Conservation (phyloP, 2,329 filamentous ascomycete genomes). For the Hirsutella thompsonii region DNA sequence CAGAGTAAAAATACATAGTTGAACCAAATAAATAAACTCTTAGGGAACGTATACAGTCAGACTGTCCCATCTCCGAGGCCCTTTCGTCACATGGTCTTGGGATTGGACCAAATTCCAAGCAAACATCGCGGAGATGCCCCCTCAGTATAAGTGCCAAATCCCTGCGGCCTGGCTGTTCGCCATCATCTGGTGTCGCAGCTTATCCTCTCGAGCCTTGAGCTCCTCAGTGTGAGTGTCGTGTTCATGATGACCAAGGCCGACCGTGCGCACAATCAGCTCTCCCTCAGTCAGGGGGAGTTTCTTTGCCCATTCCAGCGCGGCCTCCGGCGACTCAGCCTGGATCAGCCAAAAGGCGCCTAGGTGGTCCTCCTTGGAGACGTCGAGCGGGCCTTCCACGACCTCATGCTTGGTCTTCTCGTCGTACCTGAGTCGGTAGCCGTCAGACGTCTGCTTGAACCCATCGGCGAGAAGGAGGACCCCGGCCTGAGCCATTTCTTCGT, state of each 20-base stretch:
- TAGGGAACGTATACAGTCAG: too few species aligned
- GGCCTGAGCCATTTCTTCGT: conserved; percentile 1
- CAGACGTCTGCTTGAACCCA: conserved; percentile 1
- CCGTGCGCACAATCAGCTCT: conserved; percentile 12
- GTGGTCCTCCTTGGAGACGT: conserved; percentile 11
- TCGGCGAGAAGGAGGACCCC: conserved; percentile 1
- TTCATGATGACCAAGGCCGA: conserved; percentile 11
- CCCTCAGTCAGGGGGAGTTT: conserved; percentile 14
- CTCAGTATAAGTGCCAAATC: neutral
- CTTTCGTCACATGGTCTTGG: too few species aligned
- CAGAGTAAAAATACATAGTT: too few species aligned
- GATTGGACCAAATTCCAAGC: too few species aligned
- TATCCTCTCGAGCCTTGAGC: conserved; percentile 4
- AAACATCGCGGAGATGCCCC: too few species aligned
- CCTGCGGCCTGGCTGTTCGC: conserved; percentile 1
- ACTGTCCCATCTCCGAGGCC: too few species aligned
- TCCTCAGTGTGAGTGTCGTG: conserved; percentile 8
- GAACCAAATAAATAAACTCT: too few species aligned
- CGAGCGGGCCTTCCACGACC: conserved; percentile 16
- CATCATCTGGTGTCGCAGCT: conserved; percentile 4
- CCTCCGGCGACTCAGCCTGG: conserved; percentile 12
- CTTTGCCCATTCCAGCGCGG: conserved; percentile 17
- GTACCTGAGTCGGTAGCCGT: conserved; percentile 15
- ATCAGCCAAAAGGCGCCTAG: conserved; percentile 20
- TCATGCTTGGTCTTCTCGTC: conserved; percentile 7